phyloP scores from a whole-genome alignment of 768 basidiomycete species.

The Termitomyces sp. region DNA sequence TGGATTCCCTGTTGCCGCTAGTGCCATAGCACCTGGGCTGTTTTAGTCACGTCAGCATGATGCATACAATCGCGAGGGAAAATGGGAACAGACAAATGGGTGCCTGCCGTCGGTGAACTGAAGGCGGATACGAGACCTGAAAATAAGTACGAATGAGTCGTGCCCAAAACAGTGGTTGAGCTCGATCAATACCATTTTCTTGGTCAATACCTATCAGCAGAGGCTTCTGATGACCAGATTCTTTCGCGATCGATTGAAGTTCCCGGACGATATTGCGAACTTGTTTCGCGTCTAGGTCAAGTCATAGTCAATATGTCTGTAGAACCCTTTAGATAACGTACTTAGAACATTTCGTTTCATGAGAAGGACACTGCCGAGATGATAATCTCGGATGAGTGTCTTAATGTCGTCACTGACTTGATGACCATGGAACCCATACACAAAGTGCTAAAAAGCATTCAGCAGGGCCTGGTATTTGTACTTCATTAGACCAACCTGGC shows the following conservation, averaged over 20 bases:
- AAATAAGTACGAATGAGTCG: neutral
- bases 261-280: slow-evolving; percentile 41
- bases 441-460: slow-evolving; percentile 51
- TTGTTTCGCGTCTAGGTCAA: slow-evolving; percentile 43
- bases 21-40: slow-evolving; percentile 74
- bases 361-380: slow-evolving; percentile 64
- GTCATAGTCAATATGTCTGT: neutral
- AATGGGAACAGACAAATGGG: slow-evolving; percentile 56
- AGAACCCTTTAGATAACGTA: slow-evolving; percentile 15
- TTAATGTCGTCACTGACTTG: slow-evolving; percentile 47
- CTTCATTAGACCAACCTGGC: slow-evolving; percentile 29
- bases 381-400: slow-evolving; percentile 56
- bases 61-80: neutral
- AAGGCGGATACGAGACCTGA: slow-evolving; percentile 70
- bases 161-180: neutral
- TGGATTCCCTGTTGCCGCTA: slow-evolving; percentile 49
- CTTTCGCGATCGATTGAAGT: slow-evolving; percentile 53
- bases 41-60: neutral
- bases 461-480: neutral
- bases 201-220: slow-evolving; percentile 72
- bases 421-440: slow-evolving; percentile 65
- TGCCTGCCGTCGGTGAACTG: slow-evolving; percentile 50
- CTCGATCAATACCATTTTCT: slow-evolving; percentile 52
- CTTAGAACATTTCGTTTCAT: slow-evolving; percentile 67
- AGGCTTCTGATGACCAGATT: slow-evolving; percentile 51